Base-by-base conservation (phyloP, 116 monocot species). In the Thalassia testudinum region DNA sequence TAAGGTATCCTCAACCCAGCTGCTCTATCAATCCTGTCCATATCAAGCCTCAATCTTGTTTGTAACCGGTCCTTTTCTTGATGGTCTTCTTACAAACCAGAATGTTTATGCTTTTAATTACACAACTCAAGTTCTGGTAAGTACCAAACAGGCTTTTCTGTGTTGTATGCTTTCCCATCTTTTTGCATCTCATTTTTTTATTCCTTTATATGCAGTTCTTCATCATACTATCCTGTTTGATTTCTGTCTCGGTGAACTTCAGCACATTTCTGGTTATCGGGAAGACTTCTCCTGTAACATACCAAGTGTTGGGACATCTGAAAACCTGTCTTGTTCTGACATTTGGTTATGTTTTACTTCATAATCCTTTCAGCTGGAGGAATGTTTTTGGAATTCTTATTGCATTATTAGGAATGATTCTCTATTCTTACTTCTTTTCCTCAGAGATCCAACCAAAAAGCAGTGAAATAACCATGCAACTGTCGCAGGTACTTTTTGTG, bases 191-290 rank as follows among this genome's bases (percentile, higher is more conserved):
- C 0, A 30, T 49, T 55, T 42, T 53, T 26, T 29, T 16, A 14
- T 42, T 28, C 12, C 12, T 43, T 24, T 57, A 54, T 43, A 49
- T 78, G 52, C 66, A 88, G 88, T 49, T 64, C 22, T 82, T 88
- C 66, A 88, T 88, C 48, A 69, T 79, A 40, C 40, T 88, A 19
- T 88, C 88, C 24, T 88, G 88, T 63, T 56, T 88, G 52, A 74
- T 82, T 38, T 74, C 82, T 27, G 77, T 88, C 26, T 79, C 82
- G 2, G 88, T 88, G 42, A 88, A 88, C 77, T 88, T 88, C 62
- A 88, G 88, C 40, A 88, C 88, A 30, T 88, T 88, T 72, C 79
- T 87, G 47, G 88, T 88, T n/a, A 88, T 88, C 53, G 88, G 88
- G 21, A 88, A 82, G 58, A 88, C 88, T 40, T 88, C 88, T 15